Evolutionary conservation across 2,329 filamentous ascomycete species (phyloP), one percentile per base, ranked within the genome.

Genomic region (Claviceps sp.): DNA sequence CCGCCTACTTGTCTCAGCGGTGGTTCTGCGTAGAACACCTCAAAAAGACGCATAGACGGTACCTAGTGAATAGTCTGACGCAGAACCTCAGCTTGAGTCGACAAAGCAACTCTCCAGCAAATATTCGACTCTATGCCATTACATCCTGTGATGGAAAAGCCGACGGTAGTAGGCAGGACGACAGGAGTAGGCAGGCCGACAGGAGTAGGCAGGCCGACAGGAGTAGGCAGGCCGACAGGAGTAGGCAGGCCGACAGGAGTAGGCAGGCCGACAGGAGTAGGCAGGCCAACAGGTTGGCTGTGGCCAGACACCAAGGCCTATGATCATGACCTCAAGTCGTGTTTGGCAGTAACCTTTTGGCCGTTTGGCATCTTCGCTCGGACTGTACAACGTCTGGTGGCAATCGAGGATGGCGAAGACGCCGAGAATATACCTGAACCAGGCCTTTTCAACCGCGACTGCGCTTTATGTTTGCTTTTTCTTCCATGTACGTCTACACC

Each of bases 341-440:
- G 54, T 44, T 16, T 50, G 2, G 53, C 59, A 16, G 53, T 55
- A 9, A 36, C 34, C 2, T 55, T 54, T 26, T 62, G 57, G 47
- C 60, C 62, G 1, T 66, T 64, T 29, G 54, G 51, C 17, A 49
- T 52, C n/a, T 67, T 65, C 50, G 54, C 60, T 22, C 60, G 64
- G n/a, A 54, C 58, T 3, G 55, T 53, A n/a, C 50, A 54, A 43
- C 62, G 61, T 17, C 45, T 65, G 13, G 54, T 52, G 23, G 50
- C 56, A 5, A 59, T 58, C n/a, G 50, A 59, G 6, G 50, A 52
- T 7, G 59, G 60, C 16, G 50, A 55, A 6, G 53, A 63, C 52
- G 54, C 54, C 8, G 42, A 50, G 5, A 50, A 53, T 26, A 44
- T 54, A 11, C 49, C 56, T 9, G 51, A 61, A 1, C 44, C 55